Evolutionary conservation across 805 yeast genomes (phyloP).

Genomic region (Cyberlindnera xylosilytica): DNA sequence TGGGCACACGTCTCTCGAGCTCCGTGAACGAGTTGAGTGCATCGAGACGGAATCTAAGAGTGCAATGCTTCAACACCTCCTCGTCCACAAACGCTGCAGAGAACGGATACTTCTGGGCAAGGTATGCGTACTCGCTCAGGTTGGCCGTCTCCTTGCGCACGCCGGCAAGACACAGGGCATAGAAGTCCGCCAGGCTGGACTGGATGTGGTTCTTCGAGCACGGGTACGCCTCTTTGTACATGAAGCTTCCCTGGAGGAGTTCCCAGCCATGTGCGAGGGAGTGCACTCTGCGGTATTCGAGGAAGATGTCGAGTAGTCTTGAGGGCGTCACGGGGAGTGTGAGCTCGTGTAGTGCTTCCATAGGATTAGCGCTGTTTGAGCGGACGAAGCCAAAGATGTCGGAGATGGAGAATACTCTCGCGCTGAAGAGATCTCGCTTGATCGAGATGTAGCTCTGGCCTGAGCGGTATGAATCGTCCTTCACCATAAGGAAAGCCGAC

Average conservation of each 20-base stretch:
- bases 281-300: constrained; percentile 5
- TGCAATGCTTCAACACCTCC: neutral
- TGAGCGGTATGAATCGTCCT: constrained; percentile 5
- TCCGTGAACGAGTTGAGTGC: constrained; percentile 7
- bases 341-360: constrained; percentile 1
- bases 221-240: constrained; percentile 10
- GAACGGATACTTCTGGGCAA: constrained; percentile 12
- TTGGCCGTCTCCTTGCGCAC: neutral
- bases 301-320: constrained; percentile 3
- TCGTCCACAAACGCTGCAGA: constrained; percentile 13
- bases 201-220: constrained; percentile 14
- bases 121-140: neutral
- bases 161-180: constrained; percentile 1
- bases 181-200: constrained; percentile 7
- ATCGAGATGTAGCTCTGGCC: constrained; percentile 15
- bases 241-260: constrained; percentile 2
- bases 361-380: neutral
- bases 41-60: constrained; percentile 6
- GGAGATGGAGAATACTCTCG: constrained; percentile 7
- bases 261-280: constrained; percentile 10
- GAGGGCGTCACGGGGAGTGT: constrained; percentile 7
- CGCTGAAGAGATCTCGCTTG: constrained; percentile 1
- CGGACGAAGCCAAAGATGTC: constrained; percentile 5
- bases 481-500: constrained; percentile 9
- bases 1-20: neutral